phyloP scores from a whole-genome alignment of 108 stramenopile genomes.

The Parietichytrium sp. region DNA sequence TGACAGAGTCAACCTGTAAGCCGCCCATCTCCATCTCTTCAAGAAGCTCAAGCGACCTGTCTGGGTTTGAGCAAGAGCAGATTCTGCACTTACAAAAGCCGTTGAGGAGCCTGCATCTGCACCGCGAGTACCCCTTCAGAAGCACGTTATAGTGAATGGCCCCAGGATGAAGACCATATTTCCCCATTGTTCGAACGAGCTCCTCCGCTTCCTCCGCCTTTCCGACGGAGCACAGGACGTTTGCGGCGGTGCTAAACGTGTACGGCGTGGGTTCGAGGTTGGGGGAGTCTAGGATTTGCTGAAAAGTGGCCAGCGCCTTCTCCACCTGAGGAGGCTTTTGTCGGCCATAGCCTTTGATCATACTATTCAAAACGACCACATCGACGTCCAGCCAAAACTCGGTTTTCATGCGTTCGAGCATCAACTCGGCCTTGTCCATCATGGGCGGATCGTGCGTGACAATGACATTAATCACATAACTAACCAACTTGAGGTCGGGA shows the following conservation, averaged over 20 bases:
- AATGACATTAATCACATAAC: neutral
- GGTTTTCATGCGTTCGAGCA: neutral
- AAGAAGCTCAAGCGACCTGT: neutral
- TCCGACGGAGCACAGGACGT: slow-evolving; percentile 7
- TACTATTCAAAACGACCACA: slow-evolving; percentile 9
- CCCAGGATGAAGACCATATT: neutral
- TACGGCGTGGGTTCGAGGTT: neutral
- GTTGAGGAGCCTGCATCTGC: neutral
- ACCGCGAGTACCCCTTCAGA: slow-evolving; percentile 20
- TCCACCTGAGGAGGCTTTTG: neutral
- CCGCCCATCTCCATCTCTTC: neutral
- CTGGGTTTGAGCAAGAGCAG: slow-evolving; percentile 9
- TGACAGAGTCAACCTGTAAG: slow-evolving; percentile 1
- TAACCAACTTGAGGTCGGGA: slow-evolving; percentile 7
- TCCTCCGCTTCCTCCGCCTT: slow-evolving; percentile 27
- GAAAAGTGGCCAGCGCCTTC: neutral
- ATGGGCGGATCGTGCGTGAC: slow-evolving; percentile 17
- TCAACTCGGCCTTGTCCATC: neutral
- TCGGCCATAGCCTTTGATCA: slow-evolving; percentile 23
- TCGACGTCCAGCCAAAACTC: neutral
- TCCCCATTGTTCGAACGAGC: neutral
- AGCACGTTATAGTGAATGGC: slow-evolving; percentile 34
- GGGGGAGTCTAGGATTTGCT: neutral
- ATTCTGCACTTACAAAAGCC: slow-evolving; percentile 10
- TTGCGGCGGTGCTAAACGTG: neutral